Evolutionary conservation across 164 flowering plant genomes (phyloP).

Genomic region (Magnolia sinica): DNA sequence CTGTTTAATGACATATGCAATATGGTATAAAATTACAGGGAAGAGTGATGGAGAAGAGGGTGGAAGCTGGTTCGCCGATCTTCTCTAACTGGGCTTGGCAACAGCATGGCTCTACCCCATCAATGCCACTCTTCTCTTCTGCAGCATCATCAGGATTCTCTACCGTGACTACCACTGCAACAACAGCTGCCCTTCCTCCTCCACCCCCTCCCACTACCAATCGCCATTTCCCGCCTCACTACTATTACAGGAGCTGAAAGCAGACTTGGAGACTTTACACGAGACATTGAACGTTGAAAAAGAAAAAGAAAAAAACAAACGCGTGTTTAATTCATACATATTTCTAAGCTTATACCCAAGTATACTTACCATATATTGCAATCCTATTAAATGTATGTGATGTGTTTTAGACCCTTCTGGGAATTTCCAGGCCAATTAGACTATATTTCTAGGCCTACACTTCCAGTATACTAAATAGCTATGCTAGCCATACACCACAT

Average conservation of each 20-base stretch:
- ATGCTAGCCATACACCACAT: not conserved
- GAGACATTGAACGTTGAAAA: not conserved
- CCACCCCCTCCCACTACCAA: conserved; percentile 17
- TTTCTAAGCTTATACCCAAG: not conserved
- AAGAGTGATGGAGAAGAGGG: conserved; percentile 25
- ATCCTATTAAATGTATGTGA: too few species aligned
- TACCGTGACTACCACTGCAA: conserved; percentile 29
- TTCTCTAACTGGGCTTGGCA: conserved; percentile 47
- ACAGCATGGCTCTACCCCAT: conserved; percentile 24
- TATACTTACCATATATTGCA: not conserved
- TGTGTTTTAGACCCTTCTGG: not conserved
- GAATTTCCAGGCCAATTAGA: not conserved
- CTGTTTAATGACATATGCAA: not conserved
- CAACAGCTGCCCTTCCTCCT: conserved; percentile 33
- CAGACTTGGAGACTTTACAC: conserved; percentile 3
- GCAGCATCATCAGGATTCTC: conserved; percentile 99
- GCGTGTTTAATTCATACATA: not conserved
- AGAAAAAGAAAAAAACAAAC: not conserved
- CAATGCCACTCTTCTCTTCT: conserved; percentile 38
- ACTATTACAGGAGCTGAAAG: conserved; percentile 22
- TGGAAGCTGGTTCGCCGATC: conserved; percentile 23
- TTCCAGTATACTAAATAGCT: not conserved
- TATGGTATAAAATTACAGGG: conserved; percentile 27
- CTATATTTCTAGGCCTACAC: not conserved
- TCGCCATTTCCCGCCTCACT: conserved; percentile 22